Base-by-base conservation (phyloP, 306 rosid species). In the Lathyrus tuberosus region DNA sequence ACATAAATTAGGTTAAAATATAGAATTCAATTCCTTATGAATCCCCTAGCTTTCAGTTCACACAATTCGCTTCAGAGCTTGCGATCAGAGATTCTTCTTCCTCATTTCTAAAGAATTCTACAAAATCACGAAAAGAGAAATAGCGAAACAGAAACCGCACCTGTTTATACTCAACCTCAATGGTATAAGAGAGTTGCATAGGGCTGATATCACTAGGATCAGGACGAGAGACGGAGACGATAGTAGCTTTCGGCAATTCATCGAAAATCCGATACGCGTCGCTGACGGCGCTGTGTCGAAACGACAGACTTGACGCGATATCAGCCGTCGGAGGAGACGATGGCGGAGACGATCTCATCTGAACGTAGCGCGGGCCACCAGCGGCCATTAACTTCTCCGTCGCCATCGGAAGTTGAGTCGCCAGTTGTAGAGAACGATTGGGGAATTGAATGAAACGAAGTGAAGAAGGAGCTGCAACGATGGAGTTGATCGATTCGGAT, bases 161-260 rank as follows among this genome's bases (percentile, higher is more conserved):
- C 90, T 94, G 96, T 80, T 87, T 91, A 79, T 91, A 91, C 61
- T 89, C 91, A 61, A 91, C 87, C 78, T 84, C 89, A 74, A 91
- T 88, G 17, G 94, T 86, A 79, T 94, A 91, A 33, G 99, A 84
- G 65, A 94, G 95, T 43, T 91, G 99, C 87, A 87, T 82, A 75
- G 99, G 99, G 69, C 95, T 94, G 59, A 94, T 81, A 65, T 94
- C 99, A 57, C 84, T 76, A 65, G 95, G 91, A 73, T 94, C 99
- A 10, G 99, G 99, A 4, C 99, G 97, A 20, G 99, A 94, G 31
- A 94, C 97, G 65, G 96, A 86, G 60, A 91, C 75, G 67, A 91
- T 94, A 62, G 76, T 33, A 59, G 99, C 96, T 65, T 72, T 72
- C 0, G 99, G 99, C 76, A 94, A 74, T 82, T 94, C 97, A 2